Evolutionary conservation across 192 early-diverging fungal species (phyloP), one percentile per base, ranked within the genome.

Genomic region (Diversispora eburnea): DNA sequence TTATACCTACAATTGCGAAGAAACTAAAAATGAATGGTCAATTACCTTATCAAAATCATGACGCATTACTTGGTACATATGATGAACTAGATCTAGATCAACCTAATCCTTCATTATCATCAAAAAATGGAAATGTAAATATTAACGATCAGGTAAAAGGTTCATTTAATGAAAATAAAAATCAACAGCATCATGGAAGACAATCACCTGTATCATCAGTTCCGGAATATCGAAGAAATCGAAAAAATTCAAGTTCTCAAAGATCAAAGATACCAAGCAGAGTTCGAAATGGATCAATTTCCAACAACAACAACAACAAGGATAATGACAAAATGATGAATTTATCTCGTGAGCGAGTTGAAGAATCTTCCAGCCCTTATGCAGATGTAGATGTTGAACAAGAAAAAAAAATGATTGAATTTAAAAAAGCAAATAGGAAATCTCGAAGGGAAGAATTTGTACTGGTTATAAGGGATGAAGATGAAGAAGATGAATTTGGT

Each of bases 1-100:
- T 72, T 15, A 62, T 72, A 72, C 71, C 71, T 8, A 72, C 71
- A 49, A 19, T 72, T 13, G 71, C 71, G 20, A 72, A 72, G 13
- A 55, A 57, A 55, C 55, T 72, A 12, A 59, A 51, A 59, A 72
- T 56, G 71, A 61, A 59, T 3, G 58, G 58, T 39, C 71, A 72
- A 52, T 72, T 60, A 25, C 61, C 13, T 63, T 63, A 6, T 15
- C 5, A 5, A 42, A 63, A 63, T 63, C 61, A 63, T 63, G 61
- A 63, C n/a, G 61, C 61, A n/a, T 42, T 63, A n/a, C 39, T 63
- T 42, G 61, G 42, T 17, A 42, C 8, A 42, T 43, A n/a, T 57
- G 67, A 70, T 3, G 39, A 19, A 19, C 25, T 13, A 10, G 51
- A 56, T 41, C 9, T 19, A 13, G 51, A 56, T 41, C 9, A 56